phyloP scores from a whole-genome alignment of 257 asterid species.

The Haberlea rhodopensis region DNA sequence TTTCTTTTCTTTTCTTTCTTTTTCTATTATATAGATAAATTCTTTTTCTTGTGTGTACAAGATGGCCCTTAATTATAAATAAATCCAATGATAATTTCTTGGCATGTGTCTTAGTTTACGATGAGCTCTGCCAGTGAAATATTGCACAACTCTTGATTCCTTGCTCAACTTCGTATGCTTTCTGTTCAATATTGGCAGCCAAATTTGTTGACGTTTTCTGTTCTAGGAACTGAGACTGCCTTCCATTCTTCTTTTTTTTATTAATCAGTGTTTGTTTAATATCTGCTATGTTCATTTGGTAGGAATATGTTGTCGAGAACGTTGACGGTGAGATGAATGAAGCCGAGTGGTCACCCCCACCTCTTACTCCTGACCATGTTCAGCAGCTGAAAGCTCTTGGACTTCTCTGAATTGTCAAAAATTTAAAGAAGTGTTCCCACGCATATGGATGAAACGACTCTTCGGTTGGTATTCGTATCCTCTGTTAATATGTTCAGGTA shows the following conservation, averaged over 20 bases:
- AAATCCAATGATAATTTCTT: too few relatives aligned
- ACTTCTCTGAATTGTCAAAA: constrained; percentile 45
- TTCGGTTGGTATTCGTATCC: background rate
- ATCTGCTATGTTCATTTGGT: background rate
- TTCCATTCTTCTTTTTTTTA: too few relatives aligned
- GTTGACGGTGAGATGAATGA: constrained; percentile 77
- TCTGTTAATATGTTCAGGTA: too few relatives aligned
- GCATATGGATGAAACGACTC: constrained; percentile 15
- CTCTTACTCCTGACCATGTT: constrained; percentile 76
- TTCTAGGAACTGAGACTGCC: too few relatives aligned
- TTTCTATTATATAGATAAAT: background rate
- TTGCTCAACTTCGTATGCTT: background rate
- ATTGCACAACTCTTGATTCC: too few relatives aligned
- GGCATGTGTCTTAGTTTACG: too few relatives aligned
- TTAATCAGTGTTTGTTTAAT: too few relatives aligned
- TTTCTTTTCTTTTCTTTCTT: too few relatives aligned
- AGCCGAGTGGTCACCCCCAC: constrained; percentile 81
- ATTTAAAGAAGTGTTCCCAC: constrained; percentile 21
- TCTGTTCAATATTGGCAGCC: too few relatives aligned
- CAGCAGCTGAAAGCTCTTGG: constrained; percentile 92
- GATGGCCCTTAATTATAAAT: too few relatives aligned
- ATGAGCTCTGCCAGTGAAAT: too few relatives aligned
- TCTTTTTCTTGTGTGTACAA: too few relatives aligned
- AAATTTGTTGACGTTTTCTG: background rate
- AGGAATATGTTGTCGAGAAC: constrained; percentile 98